Percentiles rank a stretch among this genome's conserved stretches.
phyloP scores from a whole-genome alignment of 2,329 filamentous ascomycete species.

The Falciphora oryzae region DNA sequence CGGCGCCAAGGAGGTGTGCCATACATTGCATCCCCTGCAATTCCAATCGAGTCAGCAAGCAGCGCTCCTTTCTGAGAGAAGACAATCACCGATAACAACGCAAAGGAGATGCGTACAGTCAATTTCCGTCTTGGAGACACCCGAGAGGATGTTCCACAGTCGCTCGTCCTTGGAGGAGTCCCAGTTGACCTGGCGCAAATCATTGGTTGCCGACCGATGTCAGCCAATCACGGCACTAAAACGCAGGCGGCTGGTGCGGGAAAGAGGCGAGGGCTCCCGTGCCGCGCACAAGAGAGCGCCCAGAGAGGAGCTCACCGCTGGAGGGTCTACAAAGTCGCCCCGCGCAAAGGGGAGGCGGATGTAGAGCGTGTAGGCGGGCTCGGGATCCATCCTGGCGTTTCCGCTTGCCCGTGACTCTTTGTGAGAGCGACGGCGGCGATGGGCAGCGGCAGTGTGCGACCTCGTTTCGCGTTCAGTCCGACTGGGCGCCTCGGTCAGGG shows the following conservation, averaged over 20 bases:
- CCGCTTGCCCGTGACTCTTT: background rate
- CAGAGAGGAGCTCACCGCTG: slow-evolving; percentile 52
- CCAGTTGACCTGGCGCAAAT: slow-evolving; percentile 71
- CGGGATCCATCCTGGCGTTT: slow-evolving; percentile 25
- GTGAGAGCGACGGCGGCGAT: background rate
- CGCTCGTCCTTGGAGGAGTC: slow-evolving; percentile 78
- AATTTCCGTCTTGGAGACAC: slow-evolving; percentile 74
- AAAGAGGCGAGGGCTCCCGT: background rate
- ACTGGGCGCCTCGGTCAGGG: background rate
- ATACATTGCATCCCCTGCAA: slow-evolving; percentile 10
- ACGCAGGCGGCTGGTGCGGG: background rate
- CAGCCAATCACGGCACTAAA: background rate
- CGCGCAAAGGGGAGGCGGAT: slow-evolving; percentile 85
- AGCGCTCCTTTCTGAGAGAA: slow-evolving; percentile 1
- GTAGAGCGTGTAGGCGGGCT: slow-evolving; percentile 67
- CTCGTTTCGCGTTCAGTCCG: background rate
- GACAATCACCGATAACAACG: background rate
- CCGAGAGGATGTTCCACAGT: slow-evolving; percentile 85
- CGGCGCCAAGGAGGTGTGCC: background rate
- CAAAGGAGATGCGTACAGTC: slow-evolving; percentile 57
- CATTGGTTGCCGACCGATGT: background rate
- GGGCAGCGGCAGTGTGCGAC: background rate
- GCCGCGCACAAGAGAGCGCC: background rate
- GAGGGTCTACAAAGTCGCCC: slow-evolving; percentile 84
- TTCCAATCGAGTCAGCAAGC: background rate